Percentiles rank a stretch among this genome's conserved stretches.
These are phyloP conservation scores for Pseudopediastrum boryanum DNA, from an alignment of 139 green algal species.

Conservation along the genomic window DNA sequence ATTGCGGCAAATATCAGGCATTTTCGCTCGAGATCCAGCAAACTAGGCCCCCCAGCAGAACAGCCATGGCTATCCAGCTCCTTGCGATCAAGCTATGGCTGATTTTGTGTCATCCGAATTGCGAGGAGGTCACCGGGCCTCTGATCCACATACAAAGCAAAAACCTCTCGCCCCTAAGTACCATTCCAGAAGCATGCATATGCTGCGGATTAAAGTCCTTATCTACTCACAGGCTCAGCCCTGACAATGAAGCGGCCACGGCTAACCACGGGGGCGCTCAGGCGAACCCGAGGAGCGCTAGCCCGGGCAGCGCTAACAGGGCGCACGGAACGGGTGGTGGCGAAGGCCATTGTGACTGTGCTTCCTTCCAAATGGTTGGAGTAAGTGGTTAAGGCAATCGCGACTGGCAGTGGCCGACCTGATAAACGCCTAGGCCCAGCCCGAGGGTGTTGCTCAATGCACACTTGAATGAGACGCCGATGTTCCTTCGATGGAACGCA, in stretches of 20 bases:
- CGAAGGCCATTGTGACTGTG: no score
- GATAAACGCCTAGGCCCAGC: no score
- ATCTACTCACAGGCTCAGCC: slow-evolving; percentile 25
- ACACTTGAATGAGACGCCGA: no score
- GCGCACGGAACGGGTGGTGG: slow-evolving; percentile 3
- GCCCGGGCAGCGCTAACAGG: neutral
- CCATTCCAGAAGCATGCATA: no score
- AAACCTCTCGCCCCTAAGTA: no score
- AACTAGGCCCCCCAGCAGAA: neutral
- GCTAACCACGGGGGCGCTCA: neutral
- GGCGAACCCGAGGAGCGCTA: neutral
- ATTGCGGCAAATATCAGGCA: slow-evolving; percentile 11
- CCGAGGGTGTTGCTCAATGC: no score
- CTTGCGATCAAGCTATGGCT: no score
- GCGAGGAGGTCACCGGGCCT: no score
- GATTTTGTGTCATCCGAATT: no score
- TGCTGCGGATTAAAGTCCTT: neutral
- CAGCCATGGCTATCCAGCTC: neutral
- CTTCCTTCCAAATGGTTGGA: no score
- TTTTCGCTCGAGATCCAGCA: neutral
- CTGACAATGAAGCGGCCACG: slow-evolving; percentile 13
- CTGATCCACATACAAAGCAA: no score
- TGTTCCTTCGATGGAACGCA: neutral
- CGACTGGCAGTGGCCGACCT: no score
- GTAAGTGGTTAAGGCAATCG: slow-evolving; percentile 20